phyloP scores from a whole-genome alignment of 78 protist genomes.

The Parvularia atlantis region DNA sequence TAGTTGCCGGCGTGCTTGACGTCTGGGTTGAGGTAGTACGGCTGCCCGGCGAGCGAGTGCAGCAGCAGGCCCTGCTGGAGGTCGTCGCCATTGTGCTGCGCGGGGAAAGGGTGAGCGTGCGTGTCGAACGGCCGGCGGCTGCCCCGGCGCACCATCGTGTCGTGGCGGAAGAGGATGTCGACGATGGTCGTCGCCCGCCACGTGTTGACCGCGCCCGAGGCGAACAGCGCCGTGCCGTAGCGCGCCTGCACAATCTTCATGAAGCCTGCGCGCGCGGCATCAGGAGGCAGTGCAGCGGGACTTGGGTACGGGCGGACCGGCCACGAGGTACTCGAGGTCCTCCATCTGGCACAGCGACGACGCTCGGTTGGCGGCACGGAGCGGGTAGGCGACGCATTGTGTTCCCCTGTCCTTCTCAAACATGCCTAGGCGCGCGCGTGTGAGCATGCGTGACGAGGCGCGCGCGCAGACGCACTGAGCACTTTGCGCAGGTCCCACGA shows the following conservation, averaged over 20 bases:
- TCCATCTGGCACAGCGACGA: not conserved
- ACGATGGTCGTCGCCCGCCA: slow-evolving; percentile 5
- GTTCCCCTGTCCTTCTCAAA: not conserved
- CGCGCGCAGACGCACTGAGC: not conserved
- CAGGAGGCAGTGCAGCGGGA: too few species aligned
- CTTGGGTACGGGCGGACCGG: not conserved
- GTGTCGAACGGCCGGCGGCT: too few species aligned
- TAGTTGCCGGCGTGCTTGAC: not conserved
- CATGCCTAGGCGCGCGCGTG: too few species aligned
- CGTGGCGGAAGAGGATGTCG: slow-evolving; percentile 15
- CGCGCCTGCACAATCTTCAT: slow-evolving; percentile 8
- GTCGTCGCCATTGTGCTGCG: slow-evolving; percentile 15
- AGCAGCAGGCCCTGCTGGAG: slow-evolving; percentile 13
- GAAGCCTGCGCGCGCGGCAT: too few species aligned
- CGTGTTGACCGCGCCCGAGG: slow-evolving; percentile 15
- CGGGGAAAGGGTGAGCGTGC: too few species aligned
- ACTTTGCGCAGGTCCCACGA: not conserved
- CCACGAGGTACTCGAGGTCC: not conserved
- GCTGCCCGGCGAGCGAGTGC: slow-evolving; percentile 5
- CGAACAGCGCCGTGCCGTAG: slow-evolving; percentile 9
- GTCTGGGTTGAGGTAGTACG: not conserved
- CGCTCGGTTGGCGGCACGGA: not conserved
- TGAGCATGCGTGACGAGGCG: too few species aligned
- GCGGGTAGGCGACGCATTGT: slow-evolving; percentile 6
- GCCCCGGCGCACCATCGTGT: too few species aligned